These are phyloP conservation scores for Somion occarium DNA, from an alignment of 1,284 basidiomycete genomes.

Conservation along the genomic window DNA sequence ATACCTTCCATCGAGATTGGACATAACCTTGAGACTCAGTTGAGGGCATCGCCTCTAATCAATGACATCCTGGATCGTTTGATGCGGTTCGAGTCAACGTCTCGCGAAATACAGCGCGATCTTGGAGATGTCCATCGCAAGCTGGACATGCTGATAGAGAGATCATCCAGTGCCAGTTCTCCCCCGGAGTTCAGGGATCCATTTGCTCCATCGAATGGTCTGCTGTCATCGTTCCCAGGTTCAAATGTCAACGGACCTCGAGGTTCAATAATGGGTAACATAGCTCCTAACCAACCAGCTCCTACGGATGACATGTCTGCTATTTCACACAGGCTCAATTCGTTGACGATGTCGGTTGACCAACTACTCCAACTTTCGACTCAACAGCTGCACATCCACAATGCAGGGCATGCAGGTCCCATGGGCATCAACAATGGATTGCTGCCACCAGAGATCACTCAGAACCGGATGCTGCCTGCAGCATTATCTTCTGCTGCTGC, in stretches of 20 bases:
- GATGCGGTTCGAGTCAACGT: slow-evolving; percentile 62
- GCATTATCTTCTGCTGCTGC: slow-evolving; percentile 34
- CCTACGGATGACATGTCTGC: slow-evolving; percentile 69
- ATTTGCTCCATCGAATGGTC: slow-evolving; percentile 43
- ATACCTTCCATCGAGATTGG: slow-evolving; percentile 38
- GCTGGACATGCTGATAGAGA: slow-evolving; percentile 71
- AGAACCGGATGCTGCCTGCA: slow-evolving; percentile 13
- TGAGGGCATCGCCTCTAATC: slow-evolving; percentile 69
- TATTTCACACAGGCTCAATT: slow-evolving; percentile 77
- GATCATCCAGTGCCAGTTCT: slow-evolving; percentile 39
- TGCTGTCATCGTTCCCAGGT: slow-evolving; percentile 13
- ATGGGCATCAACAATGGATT: not conserved
- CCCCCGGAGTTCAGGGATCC: slow-evolving; percentile 77
- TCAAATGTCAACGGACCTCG: slow-evolving; percentile 43
- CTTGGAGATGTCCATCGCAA: slow-evolving; percentile 72
- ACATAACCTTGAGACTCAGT: slow-evolving; percentile 60
- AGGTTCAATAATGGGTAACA: slow-evolving; percentile 53
- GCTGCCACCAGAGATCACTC: not conserved
- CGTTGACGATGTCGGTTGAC: slow-evolving; percentile 81
- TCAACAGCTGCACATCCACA: slow-evolving; percentile 53
- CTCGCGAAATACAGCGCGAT: slow-evolving; percentile 71
- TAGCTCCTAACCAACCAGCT: slow-evolving; percentile 62
- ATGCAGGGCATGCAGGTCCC: slow-evolving; percentile 24
- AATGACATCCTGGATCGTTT: slow-evolving; percentile 76
- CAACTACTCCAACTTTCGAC: slow-evolving; percentile 77